Evolutionary conservation across 2,329 filamentous ascomycete genomes (phyloP).

Genomic region (Sporothrix variecibatus): DNA sequence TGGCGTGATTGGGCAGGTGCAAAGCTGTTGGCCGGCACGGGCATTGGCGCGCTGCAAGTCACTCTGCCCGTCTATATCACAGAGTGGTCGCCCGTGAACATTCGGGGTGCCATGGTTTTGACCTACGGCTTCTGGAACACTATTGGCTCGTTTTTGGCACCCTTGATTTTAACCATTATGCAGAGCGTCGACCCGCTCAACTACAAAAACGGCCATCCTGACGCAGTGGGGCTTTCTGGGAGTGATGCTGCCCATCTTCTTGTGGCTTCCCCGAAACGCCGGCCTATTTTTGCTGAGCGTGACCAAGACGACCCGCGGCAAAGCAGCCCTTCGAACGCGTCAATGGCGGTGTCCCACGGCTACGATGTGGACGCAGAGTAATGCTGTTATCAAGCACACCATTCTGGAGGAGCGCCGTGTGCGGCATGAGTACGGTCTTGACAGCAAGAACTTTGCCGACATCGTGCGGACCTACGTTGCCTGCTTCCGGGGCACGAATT

Average conservation of each 20-base stretch:
- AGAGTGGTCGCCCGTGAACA: constrained; percentile 30
- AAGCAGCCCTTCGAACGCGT: constrained; percentile 28
- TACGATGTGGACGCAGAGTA: constrained; percentile 32
- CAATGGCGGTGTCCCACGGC: constrained; percentile 26
- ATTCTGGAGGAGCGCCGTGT: constrained; percentile 29
- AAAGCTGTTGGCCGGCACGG: constrained; percentile 29
- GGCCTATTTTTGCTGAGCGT: constrained; percentile 29
- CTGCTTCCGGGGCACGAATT: constrained; percentile 30
- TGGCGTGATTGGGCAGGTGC: constrained; percentile 30
- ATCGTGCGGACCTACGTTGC: constrained; percentile 29
- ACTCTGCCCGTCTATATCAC: constrained; percentile 30
- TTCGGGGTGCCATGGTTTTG: constrained; percentile 28
- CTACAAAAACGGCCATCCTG: constrained; percentile 27
- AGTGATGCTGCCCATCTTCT: constrained; percentile 31
- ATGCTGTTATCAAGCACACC: constrained; percentile 31
- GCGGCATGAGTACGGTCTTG: constrained; percentile 15
- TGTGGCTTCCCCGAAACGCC: constrained; percentile 31
- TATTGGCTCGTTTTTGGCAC: constrained; percentile 24
- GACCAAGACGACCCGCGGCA: constrained; percentile 31
- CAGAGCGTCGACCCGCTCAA: constrained; percentile 24
- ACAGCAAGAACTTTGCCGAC: constrained; percentile 1
- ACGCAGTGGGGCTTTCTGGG: constrained; percentile 32
- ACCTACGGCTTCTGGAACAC: constrained; percentile 29
- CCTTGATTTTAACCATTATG: constrained; percentile 20
- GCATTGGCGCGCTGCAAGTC: constrained; percentile 29